Base-by-base conservation (phyloP, 2,329 filamentous ascomycete genomes). In the Ceratocystis albifundus region DNA sequence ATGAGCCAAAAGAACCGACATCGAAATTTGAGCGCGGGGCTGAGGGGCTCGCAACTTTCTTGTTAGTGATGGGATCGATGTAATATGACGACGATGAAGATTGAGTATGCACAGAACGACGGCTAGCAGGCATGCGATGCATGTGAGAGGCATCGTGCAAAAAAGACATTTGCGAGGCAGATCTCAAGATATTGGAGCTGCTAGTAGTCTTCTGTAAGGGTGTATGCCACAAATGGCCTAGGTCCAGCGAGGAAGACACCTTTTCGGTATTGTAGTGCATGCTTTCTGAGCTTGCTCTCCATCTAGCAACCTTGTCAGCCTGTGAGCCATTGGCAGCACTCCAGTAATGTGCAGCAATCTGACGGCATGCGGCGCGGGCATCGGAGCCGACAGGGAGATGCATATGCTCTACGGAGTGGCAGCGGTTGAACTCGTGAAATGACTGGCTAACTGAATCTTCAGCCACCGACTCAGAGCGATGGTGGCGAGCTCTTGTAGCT, bases 1-100 rank as follows among this genome's bases (percentile, higher is more conserved):
- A 70, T 4, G 74, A 72, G 50, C 71, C 71, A 70, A 75, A 75
- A 61, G 70, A 70, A 59, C 69, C 61, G 10, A 71, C 67, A 48
- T 64, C 69, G 7, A 50, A 32, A 53, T 64, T 50, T 36, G 30
- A 25, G 45, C 48, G 62, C 7, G 62, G 36, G 22, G 25, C 28
- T 64, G 45, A 53, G 10, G 44, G 30, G 2, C 12, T 53, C 25
- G 22, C 30, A 7, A 64, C 41, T n/a, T 50, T 53, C 22, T 64
- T 64, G 28, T 53, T 64, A 46, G 36, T 30, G 36, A 62, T 28
- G 36, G 28, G 45, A 41, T 64, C 66, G n/a, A 46, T 46, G 57
- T 67, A 65, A 7, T 50, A 41, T 12, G 64, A 45, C 17, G 57
- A 41, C 2, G 61, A 62, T 8, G 53, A 32, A n/a, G 50, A 32